Conservation (phyloP, 2,329 filamentous ascomycete species). For the Plectosphaerella cucumerina region DNA sequence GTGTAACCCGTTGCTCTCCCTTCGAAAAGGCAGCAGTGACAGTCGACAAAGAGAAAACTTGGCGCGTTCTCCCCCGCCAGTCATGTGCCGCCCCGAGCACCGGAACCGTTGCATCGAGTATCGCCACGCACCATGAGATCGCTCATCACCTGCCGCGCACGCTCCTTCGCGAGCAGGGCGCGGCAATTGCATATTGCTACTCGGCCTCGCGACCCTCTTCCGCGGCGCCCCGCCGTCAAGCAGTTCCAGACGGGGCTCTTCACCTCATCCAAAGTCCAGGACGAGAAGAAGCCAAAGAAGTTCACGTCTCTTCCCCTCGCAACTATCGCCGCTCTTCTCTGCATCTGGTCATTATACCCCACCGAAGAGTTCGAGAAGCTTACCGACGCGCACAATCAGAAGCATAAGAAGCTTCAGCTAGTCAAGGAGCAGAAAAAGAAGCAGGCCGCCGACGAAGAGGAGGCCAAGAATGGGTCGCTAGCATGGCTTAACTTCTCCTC, state of each 20-base stretch:
- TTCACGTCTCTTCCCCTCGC: constrained; percentile 22
- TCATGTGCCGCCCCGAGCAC: neutral
- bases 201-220: neutral
- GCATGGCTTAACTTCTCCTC: constrained; percentile 46
- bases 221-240: neutral
- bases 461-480: constrained; percentile 15
- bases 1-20: neutral
- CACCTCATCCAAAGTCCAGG: constrained; percentile 14
- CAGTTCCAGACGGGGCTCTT: constrained; percentile 15
- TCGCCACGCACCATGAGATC: constrained; percentile 1
- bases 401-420: constrained; percentile 3
- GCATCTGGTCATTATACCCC: constrained; percentile 40
- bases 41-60: neutral
- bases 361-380: constrained; percentile 36
- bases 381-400: constrained; percentile 13
- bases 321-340: constrained; percentile 29
- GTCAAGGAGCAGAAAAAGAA: neutral
- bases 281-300: constrained; percentile 5
- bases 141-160: neutral
- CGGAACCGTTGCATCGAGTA: neutral
- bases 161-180: neutral
- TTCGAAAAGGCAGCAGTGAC: neutral
- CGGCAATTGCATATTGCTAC: neutral
- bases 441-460: constrained; percentile 9
- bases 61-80: neutral